Percentiles rank a stretch among this genome's conserved stretches.
Conservation (phyloP, 768 basidiomycete genomes). For the Hygrophorus russula region DNA sequence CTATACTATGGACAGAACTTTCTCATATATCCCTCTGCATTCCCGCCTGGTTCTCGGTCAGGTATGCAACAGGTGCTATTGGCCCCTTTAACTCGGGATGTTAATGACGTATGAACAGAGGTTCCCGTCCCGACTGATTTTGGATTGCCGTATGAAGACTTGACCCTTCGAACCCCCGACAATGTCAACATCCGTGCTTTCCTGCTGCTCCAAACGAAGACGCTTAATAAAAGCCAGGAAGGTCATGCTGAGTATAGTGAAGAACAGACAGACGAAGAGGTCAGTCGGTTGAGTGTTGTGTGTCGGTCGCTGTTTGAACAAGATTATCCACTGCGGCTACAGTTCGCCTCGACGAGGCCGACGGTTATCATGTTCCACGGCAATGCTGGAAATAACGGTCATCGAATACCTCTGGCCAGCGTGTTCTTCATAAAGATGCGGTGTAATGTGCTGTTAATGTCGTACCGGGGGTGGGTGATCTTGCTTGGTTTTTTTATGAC, state of each 20-base stretch:
- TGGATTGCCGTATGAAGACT: slow-evolving; percentile 63
- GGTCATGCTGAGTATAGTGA: slow-evolving; percentile 23
- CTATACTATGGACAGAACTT: slow-evolving; percentile 82
- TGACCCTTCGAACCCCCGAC: slow-evolving; percentile 66
- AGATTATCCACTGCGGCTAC: not conserved
- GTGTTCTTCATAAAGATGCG: slow-evolving; percentile 75
- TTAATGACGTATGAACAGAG: slow-evolving; percentile 27
- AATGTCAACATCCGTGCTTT: slow-evolving; percentile 64
- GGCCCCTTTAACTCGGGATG: not conserved
- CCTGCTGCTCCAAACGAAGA: slow-evolving; percentile 54
- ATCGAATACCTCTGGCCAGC: slow-evolving; percentile 79
- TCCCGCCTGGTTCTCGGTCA: slow-evolving; percentile 66
- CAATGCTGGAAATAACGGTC: slow-evolving; percentile 79
- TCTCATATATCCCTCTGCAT: slow-evolving; percentile 84
- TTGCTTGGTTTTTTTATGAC: not conserved
- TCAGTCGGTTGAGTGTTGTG: slow-evolving; percentile 18
- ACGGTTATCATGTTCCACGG: slow-evolving; percentile 94
- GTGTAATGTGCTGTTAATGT: slow-evolving; percentile 91
- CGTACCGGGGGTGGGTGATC: slow-evolving; percentile 71
- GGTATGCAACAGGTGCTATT: slow-evolving; percentile 27
- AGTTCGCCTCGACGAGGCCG: slow-evolving; percentile 49
- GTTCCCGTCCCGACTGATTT: slow-evolving; percentile 63
- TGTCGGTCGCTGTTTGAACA: slow-evolving; percentile 1
- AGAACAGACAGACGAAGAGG: slow-evolving; percentile 48
- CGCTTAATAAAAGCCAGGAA: slow-evolving; percentile 26